A percentile compares a stretch with the other conserved stretches of the same genome.
phyloP scores from a whole-genome alignment of 192 early-diverging fungal species.

The Podila minutissima region DNA sequence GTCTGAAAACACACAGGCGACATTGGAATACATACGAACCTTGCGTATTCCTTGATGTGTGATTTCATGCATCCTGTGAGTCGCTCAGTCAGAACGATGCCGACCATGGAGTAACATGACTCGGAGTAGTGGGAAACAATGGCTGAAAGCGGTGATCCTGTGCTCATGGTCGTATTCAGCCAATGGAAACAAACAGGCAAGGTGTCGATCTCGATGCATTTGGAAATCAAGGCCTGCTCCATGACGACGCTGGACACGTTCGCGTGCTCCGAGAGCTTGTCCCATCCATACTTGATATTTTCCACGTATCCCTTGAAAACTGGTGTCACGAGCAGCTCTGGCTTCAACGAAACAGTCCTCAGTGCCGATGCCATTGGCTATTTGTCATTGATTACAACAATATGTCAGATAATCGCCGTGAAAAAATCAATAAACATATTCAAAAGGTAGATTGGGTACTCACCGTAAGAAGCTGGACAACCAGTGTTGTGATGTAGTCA shows the following conservation, averaged over 20 bases:
- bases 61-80: slow-evolving; percentile 42
- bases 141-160: slow-evolving; percentile 38
- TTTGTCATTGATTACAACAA: background rate
- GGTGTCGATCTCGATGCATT: slow-evolving; percentile 47
- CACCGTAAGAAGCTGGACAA: slow-evolving; percentile 47
- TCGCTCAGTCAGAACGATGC: slow-evolving; percentile 37
- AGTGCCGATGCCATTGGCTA: slow-evolving; percentile 50
- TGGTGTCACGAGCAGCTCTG: slow-evolving; percentile 29
- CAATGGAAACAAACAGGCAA: slow-evolving; percentile 44
- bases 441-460: background rate
- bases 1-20: background rate
- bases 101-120: slow-evolving; percentile 50
- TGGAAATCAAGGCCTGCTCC: slow-evolving; percentile 50
- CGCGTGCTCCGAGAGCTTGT: slow-evolving; percentile 47
- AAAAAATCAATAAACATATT: background rate
- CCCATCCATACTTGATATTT: slow-evolving; percentile 51
- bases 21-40: background rate
- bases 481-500: slow-evolving; percentile 45
- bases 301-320: slow-evolving; percentile 46
- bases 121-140: slow-evolving; percentile 49
- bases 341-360: slow-evolving; percentile 41
- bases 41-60: slow-evolving; percentile 50
- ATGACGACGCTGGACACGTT: slow-evolving; percentile 51
- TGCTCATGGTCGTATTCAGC: slow-evolving; percentile 51
- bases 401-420: no score